Base-by-base conservation (phyloP, 75 land plant genomes). In the Cryptomeria japonica region DNA sequence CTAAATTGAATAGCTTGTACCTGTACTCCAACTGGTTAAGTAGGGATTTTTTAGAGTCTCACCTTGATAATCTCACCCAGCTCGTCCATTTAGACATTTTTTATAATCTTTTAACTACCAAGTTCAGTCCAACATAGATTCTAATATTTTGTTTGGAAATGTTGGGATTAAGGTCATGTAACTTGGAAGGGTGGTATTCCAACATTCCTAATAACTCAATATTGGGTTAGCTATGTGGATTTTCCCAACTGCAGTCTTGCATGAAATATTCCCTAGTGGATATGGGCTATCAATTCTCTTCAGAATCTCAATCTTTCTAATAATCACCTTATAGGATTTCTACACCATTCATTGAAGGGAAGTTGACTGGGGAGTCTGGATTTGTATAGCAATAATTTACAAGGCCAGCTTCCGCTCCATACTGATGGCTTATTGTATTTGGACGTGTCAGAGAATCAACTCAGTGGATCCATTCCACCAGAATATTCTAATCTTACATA, bases 21-120 rank as follows among this genome's bases (percentile, higher is more conserved):
- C 28, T 90, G 19, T 51, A 34, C 18, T 5, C 31, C 64, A 89
- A 89, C n/a, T 19, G 32, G 13, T 22, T 86, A 42, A 80, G 22
- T 38, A 79, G 51, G 28, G 18, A 47, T 58, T 58, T 58, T 58
- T 58, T 22, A 58, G 64, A 58, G 64, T 58, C 64, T 15, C 64
- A 16, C 64, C 64, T 58, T 58, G 11, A 16, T 58, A 58, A 58
- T 58, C 64, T 58, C 0, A 58, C 22, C 64, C 8, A 3, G 18
- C 64, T 58, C 3, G 5, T 2, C 64, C 5, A 15, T 0, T 0
- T 58, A 3, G 64, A 18, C 18, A 58, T 58, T 16, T 58, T 0
- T 3, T 0, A 58, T 58, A 58, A 58, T 15, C 25, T 58, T 15
- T 58, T 44, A 44, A 44, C 47, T 7, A 7, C 7, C 7, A 44